Conservation (phyloP, 352 stramenopile genomes). For the Phytophthora kernoviae region DNA sequence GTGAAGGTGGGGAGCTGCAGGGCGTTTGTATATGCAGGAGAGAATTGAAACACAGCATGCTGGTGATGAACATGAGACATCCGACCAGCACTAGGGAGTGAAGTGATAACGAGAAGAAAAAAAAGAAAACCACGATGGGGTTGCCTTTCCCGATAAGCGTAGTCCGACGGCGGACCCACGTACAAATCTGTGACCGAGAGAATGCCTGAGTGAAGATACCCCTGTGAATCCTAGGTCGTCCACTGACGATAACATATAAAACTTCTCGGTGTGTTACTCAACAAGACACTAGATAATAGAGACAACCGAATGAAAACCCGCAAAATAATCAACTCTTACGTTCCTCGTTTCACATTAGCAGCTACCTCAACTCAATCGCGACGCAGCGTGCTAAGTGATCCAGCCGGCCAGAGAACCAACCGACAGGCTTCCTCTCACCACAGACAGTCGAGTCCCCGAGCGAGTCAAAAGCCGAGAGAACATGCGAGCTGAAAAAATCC, state of each 20-base stretch:
- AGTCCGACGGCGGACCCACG: too few relatives aligned
- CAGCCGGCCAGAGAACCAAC: constrained; percentile 20
- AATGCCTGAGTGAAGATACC: too few relatives aligned
- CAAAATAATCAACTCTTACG: constrained; percentile 79
- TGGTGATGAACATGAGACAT: constrained; percentile 14
- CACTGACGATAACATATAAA: too few relatives aligned
- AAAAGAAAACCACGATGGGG: constrained; percentile 11
- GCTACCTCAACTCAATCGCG: constrained; percentile 26
- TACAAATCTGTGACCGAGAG: too few relatives aligned
- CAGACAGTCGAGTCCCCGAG: constrained; percentile 32
- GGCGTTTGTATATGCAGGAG: constrained; percentile 38
- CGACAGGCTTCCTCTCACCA: constrained; percentile 28
- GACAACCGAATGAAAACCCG: constrained; percentile 39
- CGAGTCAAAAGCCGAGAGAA: constrained; percentile 27
- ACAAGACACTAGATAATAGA: constrained; percentile 5
- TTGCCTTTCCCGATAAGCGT: neutral
- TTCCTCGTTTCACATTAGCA: constrained; percentile 61
- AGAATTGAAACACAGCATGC: constrained; percentile 19
- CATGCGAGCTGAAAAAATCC: constrained; percentile 28
- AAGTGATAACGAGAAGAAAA: constrained; percentile 23
- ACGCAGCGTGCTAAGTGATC: constrained; percentile 35
- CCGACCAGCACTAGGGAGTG: constrained; percentile 15
- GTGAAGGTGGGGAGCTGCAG: constrained; percentile 10
- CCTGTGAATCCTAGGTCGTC: too few relatives aligned
- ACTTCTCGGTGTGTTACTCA: too few relatives aligned